Evolutionary conservation across 371 early-diverging fungal genomes (phyloP), one percentile per base, ranked within the genome.

Genomic region (Mortierella polycephala): DNA sequence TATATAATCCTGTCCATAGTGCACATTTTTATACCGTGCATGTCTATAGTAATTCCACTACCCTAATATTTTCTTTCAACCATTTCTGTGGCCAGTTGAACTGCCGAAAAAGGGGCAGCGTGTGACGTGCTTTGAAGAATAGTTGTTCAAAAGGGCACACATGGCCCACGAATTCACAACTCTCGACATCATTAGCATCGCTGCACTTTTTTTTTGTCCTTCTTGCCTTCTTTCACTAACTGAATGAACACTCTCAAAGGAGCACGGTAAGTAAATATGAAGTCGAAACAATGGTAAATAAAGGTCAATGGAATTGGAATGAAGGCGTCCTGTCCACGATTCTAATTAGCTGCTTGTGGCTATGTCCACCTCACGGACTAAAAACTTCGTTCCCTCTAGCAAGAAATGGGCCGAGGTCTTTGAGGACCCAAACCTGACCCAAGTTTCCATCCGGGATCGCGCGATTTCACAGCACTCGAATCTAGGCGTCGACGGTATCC

Each of bases 221-320:
- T 16, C 20, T n/a, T 39, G 13, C 14, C 41, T 40, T 1, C 37
- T 21, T 56, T 16, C 1, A 39, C 47, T 59, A 3, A 41, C 30
- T 47, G 42, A 21, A 80, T 80, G 80, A 80, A 80, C 55, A 80
- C 80, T 40, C 39, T 80, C 61, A 73, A 80, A 67, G 80, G 80
- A 51, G 74, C 71, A 63, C 63, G 80, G 80, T 80, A 67, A 20
- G 58, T 20, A 11, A 23, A 41, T 30, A 10, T 53, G 11, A 11
- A 55, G 2, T 55, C 5, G 23, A 37, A 30, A 30, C 30, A 30
- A 30, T 2, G 1, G 30, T 30, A 30, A 30, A 30, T 30, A 30
- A 30, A 30, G 4, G 30, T 30, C 30, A 1, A 30, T 30, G 30
- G 30, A 30, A 30, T 30, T 30, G 4, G 30, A 30, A 30, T 30